Percentiles rank a stretch among this genome's conserved stretches.
These are phyloP conservation scores for Nothopassalora personata DNA, from an alignment of 2,329 filamentous ascomycete genomes.

Conservation along the genomic window DNA sequence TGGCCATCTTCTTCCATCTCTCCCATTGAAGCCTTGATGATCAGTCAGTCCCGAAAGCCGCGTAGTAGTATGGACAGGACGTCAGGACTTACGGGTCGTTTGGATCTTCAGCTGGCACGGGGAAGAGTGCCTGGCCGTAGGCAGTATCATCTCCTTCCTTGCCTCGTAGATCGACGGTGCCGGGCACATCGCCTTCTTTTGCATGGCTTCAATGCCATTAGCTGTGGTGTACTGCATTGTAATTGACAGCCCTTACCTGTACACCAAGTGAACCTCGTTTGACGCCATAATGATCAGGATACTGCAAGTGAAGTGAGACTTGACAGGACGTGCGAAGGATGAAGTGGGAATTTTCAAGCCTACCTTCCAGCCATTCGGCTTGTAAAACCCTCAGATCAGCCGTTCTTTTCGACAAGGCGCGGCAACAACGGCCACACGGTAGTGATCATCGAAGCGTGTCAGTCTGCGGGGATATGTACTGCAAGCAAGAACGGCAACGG, in stretches of 20 bases:
- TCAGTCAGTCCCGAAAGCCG: neutral
- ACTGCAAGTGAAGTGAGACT: neutral
- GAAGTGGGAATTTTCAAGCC: neutral
- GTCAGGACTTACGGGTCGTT: slow-evolving; percentile 49
- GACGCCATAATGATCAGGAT: slow-evolving; percentile 4
- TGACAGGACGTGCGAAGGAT: neutral
- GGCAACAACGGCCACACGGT: neutral
- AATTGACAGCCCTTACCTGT: slow-evolving; percentile 9
- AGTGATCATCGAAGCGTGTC: neutral
- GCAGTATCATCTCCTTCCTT: slow-evolving; percentile 55
- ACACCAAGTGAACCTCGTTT: slow-evolving; percentile 12
- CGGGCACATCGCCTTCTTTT: slow-evolving; percentile 52
- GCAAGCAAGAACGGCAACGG: neutral
- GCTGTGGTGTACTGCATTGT: neutral
- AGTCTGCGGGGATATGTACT: neutral
- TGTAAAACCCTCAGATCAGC: neutral
- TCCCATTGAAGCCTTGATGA: slow-evolving; percentile 42
- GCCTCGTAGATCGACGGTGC: slow-evolving; percentile 51
- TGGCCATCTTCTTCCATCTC: slow-evolving; percentile 51
- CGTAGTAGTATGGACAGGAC: too few species aligned
- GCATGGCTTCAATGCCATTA: slow-evolving; percentile 43
- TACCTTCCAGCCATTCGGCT: neutral
- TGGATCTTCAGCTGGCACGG: slow-evolving; percentile 56
- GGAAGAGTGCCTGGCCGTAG: slow-evolving; percentile 57
- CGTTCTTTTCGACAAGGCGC: neutral